Base-by-base conservation (phyloP, 2,329 filamentous ascomycete genomes). In the Cladosporium oxysporum region DNA sequence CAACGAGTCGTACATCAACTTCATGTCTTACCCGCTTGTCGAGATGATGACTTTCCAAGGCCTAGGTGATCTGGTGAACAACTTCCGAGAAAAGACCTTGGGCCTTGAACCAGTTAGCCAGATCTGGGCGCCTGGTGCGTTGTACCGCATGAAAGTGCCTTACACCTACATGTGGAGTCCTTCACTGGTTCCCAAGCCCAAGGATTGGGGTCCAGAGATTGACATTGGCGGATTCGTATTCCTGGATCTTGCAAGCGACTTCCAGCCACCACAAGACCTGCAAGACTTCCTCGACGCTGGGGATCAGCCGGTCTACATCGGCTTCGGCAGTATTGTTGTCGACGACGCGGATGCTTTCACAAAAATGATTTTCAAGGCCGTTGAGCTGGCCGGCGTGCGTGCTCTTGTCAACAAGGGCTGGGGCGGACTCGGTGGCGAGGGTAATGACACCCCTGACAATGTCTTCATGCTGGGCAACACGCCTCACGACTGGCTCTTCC, bases 1-100 rank as follows among this genome's bases (percentile, higher is more conserved):
- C 1, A 91, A 95, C 71, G 83, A 87, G 5, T 86, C 86, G 14
- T 85, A 92, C 66, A 90, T 91, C 0, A 96, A 95, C 71, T 94
- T 92, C 73, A 83, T 96, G 66, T 91, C 90, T 0, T 97, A 96
- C 73, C 88, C 90, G 0, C 82, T 96, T 23, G 90, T 96, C 2
- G 93, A 97, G 71, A 91, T 96, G 86, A 88, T 97, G 84, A 93
- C 93, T 14, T 96, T 92, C 92, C 92, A 96, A 78, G 93, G 92
- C 0, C 80, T 97, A 5, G 93, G 93, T 37, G 93, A 97, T 77
- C 83, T 97, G 7, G 93, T 97, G 75, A 97, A 98, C 74, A 85
- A 88, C 11, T 97, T 97, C 73, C 84, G 93, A 60, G 88, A 90
- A 69, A 88, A 88, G 66, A 86, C 86, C 16, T 83, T 96, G 0